phyloP scores from a whole-genome alignment of 129 eudicot genomes.

The Saposhnikovia divaricata region DNA sequence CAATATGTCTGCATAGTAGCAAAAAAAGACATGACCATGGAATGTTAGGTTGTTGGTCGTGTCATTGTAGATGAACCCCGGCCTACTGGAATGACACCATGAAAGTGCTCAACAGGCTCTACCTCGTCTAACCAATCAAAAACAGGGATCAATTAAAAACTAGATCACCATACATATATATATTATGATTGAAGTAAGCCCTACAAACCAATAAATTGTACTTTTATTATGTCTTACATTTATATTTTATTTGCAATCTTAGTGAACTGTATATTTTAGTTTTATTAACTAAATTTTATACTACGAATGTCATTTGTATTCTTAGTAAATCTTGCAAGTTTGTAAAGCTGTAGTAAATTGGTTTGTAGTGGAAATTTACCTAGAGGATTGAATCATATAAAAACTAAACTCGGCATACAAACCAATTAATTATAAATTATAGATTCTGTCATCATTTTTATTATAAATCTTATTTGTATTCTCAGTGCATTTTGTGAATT shows the following conservation, averaged over 20 bases:
- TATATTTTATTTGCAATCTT: background rate
- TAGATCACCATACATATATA: background rate
- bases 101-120: constrained; percentile 55
- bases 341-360: background rate
- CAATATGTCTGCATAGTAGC: constrained; percentile 16
- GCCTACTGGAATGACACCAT: constrained; percentile 69
- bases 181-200: background rate
- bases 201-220: background rate
- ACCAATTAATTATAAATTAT: background rate
- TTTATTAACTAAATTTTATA: too few relatives aligned
- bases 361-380: background rate
- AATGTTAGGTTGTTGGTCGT: constrained; percentile 75
- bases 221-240: background rate
- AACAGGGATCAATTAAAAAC: background rate
- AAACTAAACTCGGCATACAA: background rate
- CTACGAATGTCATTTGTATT: too few relatives aligned
- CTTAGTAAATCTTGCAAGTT: background rate
- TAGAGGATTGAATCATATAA: background rate
- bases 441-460: too few relatives aligned
- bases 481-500: too few relatives aligned
- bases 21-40: constrained; percentile 5
- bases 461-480: too few relatives aligned
- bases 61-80: constrained; percentile 95
- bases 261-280: too few relatives aligned
- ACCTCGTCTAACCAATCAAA: constrained; percentile 50